Conservation (phyloP, 2,329 filamentous ascomycete genomes). For the Penicillium oxalicum region DNA sequence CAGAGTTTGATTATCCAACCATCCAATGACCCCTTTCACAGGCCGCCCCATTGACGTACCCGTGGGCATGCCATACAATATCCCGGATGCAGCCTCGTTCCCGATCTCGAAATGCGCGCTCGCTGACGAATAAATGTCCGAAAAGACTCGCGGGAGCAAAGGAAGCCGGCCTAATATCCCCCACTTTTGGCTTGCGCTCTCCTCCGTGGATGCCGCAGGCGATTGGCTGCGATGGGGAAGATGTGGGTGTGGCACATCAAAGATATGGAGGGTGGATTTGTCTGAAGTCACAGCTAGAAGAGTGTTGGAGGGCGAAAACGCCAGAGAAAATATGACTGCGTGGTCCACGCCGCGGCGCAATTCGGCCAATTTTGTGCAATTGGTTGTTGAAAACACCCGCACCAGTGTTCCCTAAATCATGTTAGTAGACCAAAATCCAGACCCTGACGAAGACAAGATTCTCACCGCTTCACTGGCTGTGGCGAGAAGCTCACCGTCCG, state of each 20-base stretch:
- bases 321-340: constrained; percentile 78
- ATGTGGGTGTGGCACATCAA: constrained; percentile 62
- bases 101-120: constrained; percentile 77
- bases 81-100: constrained; percentile 54
- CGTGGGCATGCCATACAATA: constrained; percentile 45
- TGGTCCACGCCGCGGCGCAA: constrained; percentile 83
- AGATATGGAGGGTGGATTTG: constrained; percentile 92
- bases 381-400: constrained; percentile 74
- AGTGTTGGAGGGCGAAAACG: constrained; percentile 74
- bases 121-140: constrained; percentile 80
- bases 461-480: constrained; percentile 76
- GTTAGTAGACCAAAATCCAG: constrained; percentile 13
- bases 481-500: constrained; percentile 73
- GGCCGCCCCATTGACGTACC: constrained; percentile 54
- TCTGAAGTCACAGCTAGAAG: constrained; percentile 90
- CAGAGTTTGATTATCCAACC: constrained; percentile 68
- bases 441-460: background rate
- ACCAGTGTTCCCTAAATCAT: constrained; percentile 72
- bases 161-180: constrained; percentile 78
- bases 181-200: constrained; percentile 67
- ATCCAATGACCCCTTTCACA: constrained; percentile 78
- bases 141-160: constrained; percentile 78
- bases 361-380: constrained; percentile 74
- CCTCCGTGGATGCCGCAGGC: constrained; percentile 30
- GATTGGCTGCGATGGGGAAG: constrained; percentile 32